These are phyloP conservation scores for Ophiostoma montium DNA, from an alignment of 2,329 filamentous ascomycete genomes.

Conservation along the genomic window DNA sequence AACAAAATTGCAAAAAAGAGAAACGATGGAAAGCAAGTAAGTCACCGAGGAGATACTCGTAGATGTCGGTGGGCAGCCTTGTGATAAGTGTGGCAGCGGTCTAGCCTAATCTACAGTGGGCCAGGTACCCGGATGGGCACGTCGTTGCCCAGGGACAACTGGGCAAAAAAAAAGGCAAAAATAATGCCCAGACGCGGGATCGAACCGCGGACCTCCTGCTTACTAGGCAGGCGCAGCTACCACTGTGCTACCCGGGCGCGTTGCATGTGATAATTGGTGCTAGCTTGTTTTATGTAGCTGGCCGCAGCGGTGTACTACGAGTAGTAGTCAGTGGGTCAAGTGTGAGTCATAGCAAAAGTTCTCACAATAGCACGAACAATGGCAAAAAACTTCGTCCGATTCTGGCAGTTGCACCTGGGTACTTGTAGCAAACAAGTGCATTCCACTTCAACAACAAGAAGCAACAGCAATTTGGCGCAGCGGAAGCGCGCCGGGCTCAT, in stretches of 20 bases:
- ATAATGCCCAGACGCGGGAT: constrained; percentile 1
- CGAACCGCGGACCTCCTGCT: constrained; percentile 2
- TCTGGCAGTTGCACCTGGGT: neutral
- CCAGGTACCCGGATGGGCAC: too few species aligned
- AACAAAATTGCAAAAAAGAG: too few species aligned
- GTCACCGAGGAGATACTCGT: too few species aligned
- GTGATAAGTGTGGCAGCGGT: too few species aligned
- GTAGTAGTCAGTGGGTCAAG: too few species aligned
- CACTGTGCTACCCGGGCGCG: constrained; percentile 1
- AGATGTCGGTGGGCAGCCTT: too few species aligned
- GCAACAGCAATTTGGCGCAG: constrained; percentile 11
- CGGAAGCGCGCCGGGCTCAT: constrained; percentile 12
- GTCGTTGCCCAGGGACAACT: too few species aligned
- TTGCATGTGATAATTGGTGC: neutral
- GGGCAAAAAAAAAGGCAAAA: neutral
- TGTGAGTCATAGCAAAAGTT: too few species aligned
- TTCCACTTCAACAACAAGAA: neutral
- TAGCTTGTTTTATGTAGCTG: neutral
- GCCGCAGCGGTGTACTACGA: too few species aligned
- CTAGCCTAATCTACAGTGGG: neutral
- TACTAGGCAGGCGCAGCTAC: constrained; percentile 2
- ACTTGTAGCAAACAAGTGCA: neutral
- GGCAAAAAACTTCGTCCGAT: too few species aligned
- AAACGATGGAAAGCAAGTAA: too few species aligned
- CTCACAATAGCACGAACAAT: too few species aligned